Evolutionary conservation across 2,329 filamentous ascomycete species (phyloP), one percentile per base, ranked within the genome.

Genomic region (Pseudogymnoascus sp.): DNA sequence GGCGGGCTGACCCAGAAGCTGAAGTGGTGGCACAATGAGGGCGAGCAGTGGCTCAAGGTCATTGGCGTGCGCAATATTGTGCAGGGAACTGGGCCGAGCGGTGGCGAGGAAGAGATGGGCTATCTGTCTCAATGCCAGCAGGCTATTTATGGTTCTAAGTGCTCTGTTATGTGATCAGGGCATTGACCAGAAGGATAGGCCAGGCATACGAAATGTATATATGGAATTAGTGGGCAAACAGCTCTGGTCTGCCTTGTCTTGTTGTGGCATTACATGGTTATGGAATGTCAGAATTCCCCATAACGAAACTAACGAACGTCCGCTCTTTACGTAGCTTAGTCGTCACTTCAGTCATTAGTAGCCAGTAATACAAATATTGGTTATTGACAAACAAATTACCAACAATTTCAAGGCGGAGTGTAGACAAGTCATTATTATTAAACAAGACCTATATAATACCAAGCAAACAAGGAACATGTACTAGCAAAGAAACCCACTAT

Each of bases 1-100:
- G 84, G 84, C 0, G 84, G 84, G 4, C 77, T 84, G 67, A 78
- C 91, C 63, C 93, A 97, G 76, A 83, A 83, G 65, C 76, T 99
- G 65, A 84, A 84, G 68, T 99, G 94, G 94, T 97, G 93, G 92
- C 92, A 99, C 75, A 84, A 84, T 0, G 87, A 88, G 61, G 94
- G 93, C 1, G 85, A 92, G 67, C 93, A 97, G 75, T 85, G 78
- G 57, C 79, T 99, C 61, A 88, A 82, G 64, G 81, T 97, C 7
- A 86, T 82, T 17, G 94, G 94, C 0, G 76, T 90, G 17, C 86
- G 79, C 66, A 80, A 83, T 66, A 86, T 82, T 67, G 75, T 77
- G 60, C 76, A 77, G 3, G 57, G 57, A 10, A 39, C n/a, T 5
- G 75, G 80, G 44, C 40, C 68, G 7, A 67, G 68, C 3, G 84